Base-by-base conservation (phyloP, 2,329 filamentous ascomycete species). In the Nannizziopsis barbatae region DNA sequence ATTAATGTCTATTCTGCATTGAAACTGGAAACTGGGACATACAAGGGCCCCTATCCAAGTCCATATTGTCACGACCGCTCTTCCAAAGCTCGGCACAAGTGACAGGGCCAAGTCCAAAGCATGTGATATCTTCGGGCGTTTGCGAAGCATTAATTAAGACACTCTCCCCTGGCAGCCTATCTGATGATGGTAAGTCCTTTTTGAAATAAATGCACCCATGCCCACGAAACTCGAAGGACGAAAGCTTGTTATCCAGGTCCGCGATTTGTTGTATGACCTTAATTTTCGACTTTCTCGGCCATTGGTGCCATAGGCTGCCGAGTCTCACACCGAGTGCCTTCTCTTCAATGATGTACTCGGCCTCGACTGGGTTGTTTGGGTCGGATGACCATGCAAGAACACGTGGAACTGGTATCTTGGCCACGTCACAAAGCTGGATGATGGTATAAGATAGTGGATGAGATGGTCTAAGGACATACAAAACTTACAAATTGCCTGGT, bases 31-130 rank as follows among this genome's bases (percentile, higher is more conserved):
- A n/a, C n/a, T n/a, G n/a, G n/a, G n/a, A 45, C 61, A 54, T 41
- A 63, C 60, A 63, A 39, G 61, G 60, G 1, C 62, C 60, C 42
- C 58, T 52, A 51, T 62, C 57, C 15, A 62, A 51, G 14, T 53
- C 38, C 54, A 64, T 61, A 5, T 54, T 45, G 18, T 32, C 47
- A 42, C 56, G 57, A 31, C 27, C 40, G 8, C 43, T 51, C 7
- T 17, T 44, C 57, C 58, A 63, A 14, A 62, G 49, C 15, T 57
- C 55, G 1, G 46, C 15, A 2, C 40, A 47, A 10, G 57, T 57
- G 5, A 62, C 43, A 11, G 57, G 59, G 9, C 60, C 59, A 9
- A 61, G 56, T 2, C 47, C 44, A 53, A 52, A n/a, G n/a, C n/a
- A n/a, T n/a, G n/a, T n/a, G n/a, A n/a, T n/a, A n/a, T n/a, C n/a